Evolutionary conservation across 2,329 filamentous ascomycete species (phyloP).

Genomic region (Trichoderma atrobrunneum): DNA sequence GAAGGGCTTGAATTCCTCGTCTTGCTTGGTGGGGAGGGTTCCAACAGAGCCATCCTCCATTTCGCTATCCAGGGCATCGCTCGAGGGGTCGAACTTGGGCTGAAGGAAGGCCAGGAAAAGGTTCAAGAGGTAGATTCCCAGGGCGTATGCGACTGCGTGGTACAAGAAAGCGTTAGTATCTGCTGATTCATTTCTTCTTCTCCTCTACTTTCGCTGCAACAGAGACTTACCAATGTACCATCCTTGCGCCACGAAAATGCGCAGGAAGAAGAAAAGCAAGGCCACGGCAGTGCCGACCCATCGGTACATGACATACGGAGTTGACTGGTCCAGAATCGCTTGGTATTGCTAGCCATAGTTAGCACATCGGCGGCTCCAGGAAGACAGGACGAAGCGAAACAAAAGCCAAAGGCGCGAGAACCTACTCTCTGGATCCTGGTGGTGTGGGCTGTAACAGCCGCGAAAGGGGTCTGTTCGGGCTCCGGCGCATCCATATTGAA

Average conservation of each 20-base stretch:
- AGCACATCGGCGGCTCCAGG: conserved; percentile 15
- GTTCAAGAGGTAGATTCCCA: conserved; percentile 98
- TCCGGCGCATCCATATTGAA: conserved; percentile 76
- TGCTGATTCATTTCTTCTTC: not conserved
- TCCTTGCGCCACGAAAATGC: conserved; percentile 89
- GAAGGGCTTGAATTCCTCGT: conserved; percentile 97
- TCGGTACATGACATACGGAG: conserved; percentile 83
- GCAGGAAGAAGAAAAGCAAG: conserved; percentile 78
- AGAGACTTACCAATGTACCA: conserved; percentile 85
- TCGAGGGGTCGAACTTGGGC: conserved; percentile 97
- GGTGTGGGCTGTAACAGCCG: conserved; percentile 82
- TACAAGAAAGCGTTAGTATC: not conserved
- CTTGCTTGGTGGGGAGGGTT: conserved; percentile 85
- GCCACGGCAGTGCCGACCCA: conserved; percentile 80
- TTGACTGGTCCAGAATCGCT: conserved; percentile 88
- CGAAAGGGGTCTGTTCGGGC: conserved; percentile 88
- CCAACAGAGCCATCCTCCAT: conserved; percentile 89
- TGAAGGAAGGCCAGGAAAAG: conserved; percentile 98
- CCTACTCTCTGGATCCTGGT: conserved; percentile 68
- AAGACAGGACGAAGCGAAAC: not conserved
- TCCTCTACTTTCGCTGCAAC: not conserved
- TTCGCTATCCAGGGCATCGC: conserved; percentile 85
- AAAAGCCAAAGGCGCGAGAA: not conserved
- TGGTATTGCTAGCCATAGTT: conserved; percentile 72
- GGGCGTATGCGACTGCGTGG: conserved; percentile 80